Evolutionary conservation across 257 asterid species (phyloP).

Genomic region (Petunia secreta): DNA sequence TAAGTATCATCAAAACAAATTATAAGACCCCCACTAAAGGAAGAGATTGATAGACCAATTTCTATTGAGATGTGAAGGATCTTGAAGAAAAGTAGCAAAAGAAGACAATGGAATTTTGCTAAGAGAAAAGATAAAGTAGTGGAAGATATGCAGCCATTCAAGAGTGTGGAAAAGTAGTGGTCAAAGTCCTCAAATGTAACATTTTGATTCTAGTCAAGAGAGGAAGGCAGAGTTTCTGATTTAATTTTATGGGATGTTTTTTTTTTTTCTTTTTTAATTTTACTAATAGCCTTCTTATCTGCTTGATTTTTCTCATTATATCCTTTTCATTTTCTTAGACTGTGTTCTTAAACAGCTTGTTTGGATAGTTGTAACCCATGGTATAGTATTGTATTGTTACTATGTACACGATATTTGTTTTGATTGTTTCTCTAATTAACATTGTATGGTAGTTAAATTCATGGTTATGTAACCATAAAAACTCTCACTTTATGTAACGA

Average conservation of each 20-base stretch:
- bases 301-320: background rate
- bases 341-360: background rate
- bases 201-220: conserved; percentile 64
- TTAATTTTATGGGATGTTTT: background rate
- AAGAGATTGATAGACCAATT: no score
- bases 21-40: no score
- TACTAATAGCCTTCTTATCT: background rate
- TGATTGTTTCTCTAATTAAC: no score
- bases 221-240: conserved; percentile 38
- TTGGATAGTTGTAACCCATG: conserved; percentile 52
- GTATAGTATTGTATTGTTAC: background rate
- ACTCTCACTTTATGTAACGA: no score
- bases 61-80: background rate
- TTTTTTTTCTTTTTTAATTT: background rate
- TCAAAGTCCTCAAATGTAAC: conserved; percentile 52
- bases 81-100: conserved; percentile 32
- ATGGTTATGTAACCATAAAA: no score
- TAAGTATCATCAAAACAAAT: no score
- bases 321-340: background rate
- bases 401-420: no score
- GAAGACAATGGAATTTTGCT: conserved; percentile 23
- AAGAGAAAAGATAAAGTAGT: conserved; percentile 44
- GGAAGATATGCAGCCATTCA: background rate
- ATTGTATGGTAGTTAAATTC: no score
- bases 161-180: conserved; percentile 47